Percentiles rank a stretch among this genome's conserved stretches.
Conservation (phyloP, 352 stramenopile species). For the Lagenidium giganteum region DNA sequence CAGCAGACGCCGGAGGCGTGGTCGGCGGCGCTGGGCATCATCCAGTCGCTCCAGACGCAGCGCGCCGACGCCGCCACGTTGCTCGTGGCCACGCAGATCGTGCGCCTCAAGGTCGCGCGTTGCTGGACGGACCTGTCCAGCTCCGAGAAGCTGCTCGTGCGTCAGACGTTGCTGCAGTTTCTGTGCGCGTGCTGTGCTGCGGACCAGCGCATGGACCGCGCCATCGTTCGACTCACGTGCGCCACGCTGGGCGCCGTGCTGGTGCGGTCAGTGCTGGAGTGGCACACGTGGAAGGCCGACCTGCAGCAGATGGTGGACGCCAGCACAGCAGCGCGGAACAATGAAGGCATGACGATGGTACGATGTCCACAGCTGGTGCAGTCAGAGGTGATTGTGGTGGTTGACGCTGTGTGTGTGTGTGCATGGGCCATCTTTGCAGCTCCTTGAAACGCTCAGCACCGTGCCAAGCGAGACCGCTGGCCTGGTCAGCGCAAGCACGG, state of each 20-base stretch:
- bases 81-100: conserved; percentile 64
- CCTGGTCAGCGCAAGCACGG: no score
- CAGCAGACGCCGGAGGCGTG: conserved; percentile 54
- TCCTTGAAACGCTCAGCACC: no score
- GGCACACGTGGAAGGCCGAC: conserved; percentile 40
- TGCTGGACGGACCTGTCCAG: no score
- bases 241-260: conserved; percentile 39
- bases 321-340: conserved; percentile 22
- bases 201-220: conserved; percentile 13
- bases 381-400: neutral
- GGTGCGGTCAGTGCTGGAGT: conserved; percentile 35
- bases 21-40: conserved; percentile 34
- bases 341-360: conserved; percentile 31
- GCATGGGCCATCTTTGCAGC: no score
- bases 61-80: conserved; percentile 20
- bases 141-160: no score
- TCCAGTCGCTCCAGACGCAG: neutral
- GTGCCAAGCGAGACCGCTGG: no score
- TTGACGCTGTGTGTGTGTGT: no score
- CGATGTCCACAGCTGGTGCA: neutral
- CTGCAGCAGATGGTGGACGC: conserved; percentile 41
- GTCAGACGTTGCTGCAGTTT: conserved; percentile 29
- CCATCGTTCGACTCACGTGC: conserved; percentile 35
- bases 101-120: conserved; percentile 57
- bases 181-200: conserved; percentile 24